These are phyloP conservation scores for Eutrema japonicum DNA, from an alignment of 345 rosid genomes.

Conservation along the genomic window DNA sequence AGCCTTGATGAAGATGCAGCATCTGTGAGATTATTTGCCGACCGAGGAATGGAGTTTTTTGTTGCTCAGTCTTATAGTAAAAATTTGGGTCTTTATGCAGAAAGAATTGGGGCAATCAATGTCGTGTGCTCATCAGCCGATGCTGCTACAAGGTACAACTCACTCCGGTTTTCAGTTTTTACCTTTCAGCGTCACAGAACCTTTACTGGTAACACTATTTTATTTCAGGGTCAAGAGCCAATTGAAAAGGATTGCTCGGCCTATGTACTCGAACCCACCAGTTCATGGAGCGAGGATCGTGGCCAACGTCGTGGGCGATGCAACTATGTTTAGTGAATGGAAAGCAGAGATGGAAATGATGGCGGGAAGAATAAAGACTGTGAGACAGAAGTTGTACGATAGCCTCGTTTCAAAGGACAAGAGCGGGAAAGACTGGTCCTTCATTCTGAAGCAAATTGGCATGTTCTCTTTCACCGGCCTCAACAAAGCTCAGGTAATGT, in stretches of 20 bases:
- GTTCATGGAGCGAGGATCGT: conserved; percentile 95
- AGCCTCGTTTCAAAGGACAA: conserved; percentile 78
- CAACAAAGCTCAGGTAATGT: conserved; percentile 78
- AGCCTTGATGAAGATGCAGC: conserved; percentile 92
- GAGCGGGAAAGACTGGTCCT: conserved; percentile 96
- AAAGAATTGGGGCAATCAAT: conserved; percentile 92
- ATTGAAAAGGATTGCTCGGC: conserved; percentile 91
- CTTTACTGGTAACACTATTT: conserved; percentile 56
- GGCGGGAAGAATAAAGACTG: conserved; percentile 96
- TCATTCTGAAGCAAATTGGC: conserved; percentile 89
- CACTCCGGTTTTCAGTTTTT: background rate
- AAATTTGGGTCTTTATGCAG: conserved; percentile 90
- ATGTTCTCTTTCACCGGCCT: conserved; percentile 98
- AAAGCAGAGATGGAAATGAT: conserved; percentile 95
- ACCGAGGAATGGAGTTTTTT: conserved; percentile 81
- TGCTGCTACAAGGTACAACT: conserved; percentile 73
- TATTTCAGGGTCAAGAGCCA: conserved; percentile 94
- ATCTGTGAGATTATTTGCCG: conserved; percentile 88
- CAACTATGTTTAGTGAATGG: conserved; percentile 83
- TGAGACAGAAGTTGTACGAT: conserved; percentile 75
- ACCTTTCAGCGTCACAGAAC: conserved; percentile 36
- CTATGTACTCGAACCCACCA: conserved; percentile 98
- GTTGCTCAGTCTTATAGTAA: conserved; percentile 98
- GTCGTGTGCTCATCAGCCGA: conserved; percentile 84
- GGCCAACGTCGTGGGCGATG: conserved; percentile 83